Percentiles rank a stretch among this genome's conserved stretches.
phyloP scores from a whole-genome alignment of 73 alveolate genomes.

The Stentor coeruleus region DNA sequence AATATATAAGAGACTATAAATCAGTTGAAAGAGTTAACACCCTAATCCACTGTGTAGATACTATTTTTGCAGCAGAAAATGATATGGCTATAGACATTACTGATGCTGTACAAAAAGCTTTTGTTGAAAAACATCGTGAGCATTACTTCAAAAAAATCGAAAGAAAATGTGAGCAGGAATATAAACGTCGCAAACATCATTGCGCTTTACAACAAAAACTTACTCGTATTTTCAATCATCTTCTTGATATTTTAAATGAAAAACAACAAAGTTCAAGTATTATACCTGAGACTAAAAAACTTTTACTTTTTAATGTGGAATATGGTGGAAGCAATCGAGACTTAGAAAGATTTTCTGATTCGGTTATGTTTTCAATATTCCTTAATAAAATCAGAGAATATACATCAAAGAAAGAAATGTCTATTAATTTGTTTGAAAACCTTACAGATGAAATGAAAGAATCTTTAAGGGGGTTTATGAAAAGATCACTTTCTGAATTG shows the following conservation, averaged over 20 bases:
- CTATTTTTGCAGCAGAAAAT: constrained; percentile 7
- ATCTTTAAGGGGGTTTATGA: neutral
- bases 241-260: neutral
- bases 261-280: neutral
- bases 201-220: neutral
- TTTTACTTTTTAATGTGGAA: neutral
- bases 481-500: neutral
- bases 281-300: neutral
- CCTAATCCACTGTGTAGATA: neutral
- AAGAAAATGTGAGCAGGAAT: neutral
- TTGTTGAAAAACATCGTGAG: neutral
- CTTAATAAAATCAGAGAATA: constrained; percentile 23
- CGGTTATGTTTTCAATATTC: neutral
- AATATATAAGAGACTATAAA: neutral
- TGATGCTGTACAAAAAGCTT: neutral
- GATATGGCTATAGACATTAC: neutral
- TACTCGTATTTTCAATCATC: neutral
- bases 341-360: constrained; percentile 3
- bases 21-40: neutral
- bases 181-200: neutral
- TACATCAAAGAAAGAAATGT: neutral
- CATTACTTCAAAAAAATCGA: neutral
- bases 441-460: constrained; percentile 13
- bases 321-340: constrained; percentile 21
- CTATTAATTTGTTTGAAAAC: neutral